A percentile compares a stretch with the other conserved stretches of the same genome.
These are phyloP conservation scores for Asterochloris erici DNA, from an alignment of 139 green algal species.

Conservation along the genomic window DNA sequence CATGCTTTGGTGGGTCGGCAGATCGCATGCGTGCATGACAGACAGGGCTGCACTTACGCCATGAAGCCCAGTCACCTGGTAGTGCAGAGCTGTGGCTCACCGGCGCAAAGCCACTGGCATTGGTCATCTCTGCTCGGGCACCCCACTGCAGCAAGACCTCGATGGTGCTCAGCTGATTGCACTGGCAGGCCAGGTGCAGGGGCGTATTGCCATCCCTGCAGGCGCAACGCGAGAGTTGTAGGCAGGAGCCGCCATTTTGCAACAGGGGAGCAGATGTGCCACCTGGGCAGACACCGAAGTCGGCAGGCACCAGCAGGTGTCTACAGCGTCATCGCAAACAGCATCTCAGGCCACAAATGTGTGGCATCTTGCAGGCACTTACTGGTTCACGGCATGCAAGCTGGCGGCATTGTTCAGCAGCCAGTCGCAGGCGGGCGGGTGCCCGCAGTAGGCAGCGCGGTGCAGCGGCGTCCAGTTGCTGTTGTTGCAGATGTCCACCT, in stretches of 20 bases:
- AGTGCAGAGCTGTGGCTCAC: neutral
- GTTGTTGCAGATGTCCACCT: slow-evolving; percentile 14
- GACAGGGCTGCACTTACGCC: no score
- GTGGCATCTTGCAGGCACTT: neutral
- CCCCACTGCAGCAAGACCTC: slow-evolving; percentile 20
- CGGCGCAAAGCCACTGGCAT: slow-evolving; percentile 15
- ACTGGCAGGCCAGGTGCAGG: slow-evolving; percentile 17
- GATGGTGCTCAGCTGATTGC: slow-evolving; percentile 18
- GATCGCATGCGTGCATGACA: no score
- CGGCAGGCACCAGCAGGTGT: no score
- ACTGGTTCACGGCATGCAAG: slow-evolving; percentile 17
- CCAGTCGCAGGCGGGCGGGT: slow-evolving; percentile 5
- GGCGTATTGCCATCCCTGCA: slow-evolving; percentile 22
- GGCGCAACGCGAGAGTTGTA: neutral
- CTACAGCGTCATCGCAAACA: no score
- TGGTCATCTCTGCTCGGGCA: slow-evolving; percentile 11
- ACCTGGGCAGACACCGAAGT: neutral
- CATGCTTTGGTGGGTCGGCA: no score
- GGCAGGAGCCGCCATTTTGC: neutral
- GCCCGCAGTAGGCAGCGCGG: slow-evolving; percentile 12
- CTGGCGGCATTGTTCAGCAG: slow-evolving; percentile 17
- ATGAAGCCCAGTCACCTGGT: neutral
- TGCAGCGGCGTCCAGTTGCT: slow-evolving; percentile 13
- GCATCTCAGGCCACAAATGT: neutral
- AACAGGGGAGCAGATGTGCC: neutral